These are phyloP conservation scores for Phoma sp. DNA, from an alignment of 2,329 filamentous ascomycete species.

Conservation along the genomic window DNA sequence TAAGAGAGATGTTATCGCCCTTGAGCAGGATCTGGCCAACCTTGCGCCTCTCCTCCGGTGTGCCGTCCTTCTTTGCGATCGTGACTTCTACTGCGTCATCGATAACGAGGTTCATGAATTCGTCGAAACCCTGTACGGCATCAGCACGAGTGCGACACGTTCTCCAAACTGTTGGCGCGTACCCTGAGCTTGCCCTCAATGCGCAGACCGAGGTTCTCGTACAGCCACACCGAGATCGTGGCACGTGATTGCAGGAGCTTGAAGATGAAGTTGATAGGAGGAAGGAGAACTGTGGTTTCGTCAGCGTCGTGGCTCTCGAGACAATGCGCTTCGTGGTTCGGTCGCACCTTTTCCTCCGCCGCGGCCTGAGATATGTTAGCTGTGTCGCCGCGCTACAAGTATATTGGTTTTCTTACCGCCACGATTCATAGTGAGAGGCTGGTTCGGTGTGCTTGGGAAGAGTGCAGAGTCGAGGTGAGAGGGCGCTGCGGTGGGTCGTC, in stretches of 20 bases:
- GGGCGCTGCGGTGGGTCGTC: conserved; percentile 21
- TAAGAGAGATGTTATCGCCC: conserved; percentile 86
- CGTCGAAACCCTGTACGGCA: conserved; percentile 81
- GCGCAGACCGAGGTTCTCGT: conserved; percentile 90
- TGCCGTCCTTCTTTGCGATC: conserved; percentile 76
- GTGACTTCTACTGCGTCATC: conserved; percentile 95
- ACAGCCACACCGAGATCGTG: conserved; percentile 93
- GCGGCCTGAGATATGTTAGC: conserved; percentile 59
- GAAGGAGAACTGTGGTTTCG: conserved; percentile 65
- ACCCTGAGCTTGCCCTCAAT: conserved; percentile 98
- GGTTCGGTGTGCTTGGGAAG: neutral
- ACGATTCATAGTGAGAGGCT: conserved; percentile 8
- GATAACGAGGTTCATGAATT: conserved; percentile 98
- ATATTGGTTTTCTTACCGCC: conserved; percentile 6
- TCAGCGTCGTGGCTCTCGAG: conserved; percentile 11
- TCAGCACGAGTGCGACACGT: conserved; percentile 24
- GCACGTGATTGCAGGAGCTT: conserved; percentile 86
- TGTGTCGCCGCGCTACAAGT: neutral
- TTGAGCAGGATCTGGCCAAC: conserved; percentile 87
- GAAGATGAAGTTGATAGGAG: conserved; percentile 89
- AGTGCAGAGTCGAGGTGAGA: conserved; percentile 6
- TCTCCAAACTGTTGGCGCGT: conserved; percentile 40
- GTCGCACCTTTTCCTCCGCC: conserved; percentile 56
- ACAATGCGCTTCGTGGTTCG: conserved; percentile 13
- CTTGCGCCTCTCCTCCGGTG: conserved; percentile 76